Percentiles rank a stretch among this genome's conserved stretches.
Evolutionary conservation across 768 basidiomycete species (phyloP).

Genomic region (Kwoniella sp.): DNA sequence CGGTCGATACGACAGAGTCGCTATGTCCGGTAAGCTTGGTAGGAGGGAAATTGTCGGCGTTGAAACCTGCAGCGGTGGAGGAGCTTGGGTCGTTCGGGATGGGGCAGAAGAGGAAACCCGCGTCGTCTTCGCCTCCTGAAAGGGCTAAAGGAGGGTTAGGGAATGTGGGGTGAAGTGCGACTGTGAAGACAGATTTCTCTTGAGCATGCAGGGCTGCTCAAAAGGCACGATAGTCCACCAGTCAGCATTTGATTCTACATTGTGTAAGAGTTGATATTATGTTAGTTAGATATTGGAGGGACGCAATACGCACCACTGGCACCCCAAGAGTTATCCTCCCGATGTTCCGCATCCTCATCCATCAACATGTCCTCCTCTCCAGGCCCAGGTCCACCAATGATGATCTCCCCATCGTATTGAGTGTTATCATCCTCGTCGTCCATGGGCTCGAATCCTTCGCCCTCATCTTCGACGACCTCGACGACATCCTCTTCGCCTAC

Average conservation of each 20-base stretch:
- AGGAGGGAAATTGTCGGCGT: slow-evolving; percentile 44
- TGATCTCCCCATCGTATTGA: slow-evolving; percentile 44
- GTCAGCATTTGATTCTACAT: too few species aligned
- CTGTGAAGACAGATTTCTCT: slow-evolving; percentile 73
- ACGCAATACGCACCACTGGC: slow-evolving; percentile 24
- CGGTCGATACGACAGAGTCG: slow-evolving; percentile 79
- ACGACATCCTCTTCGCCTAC: slow-evolving; percentile 41
- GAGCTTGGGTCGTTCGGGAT: slow-evolving; percentile 33
- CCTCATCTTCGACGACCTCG: slow-evolving; percentile 42
- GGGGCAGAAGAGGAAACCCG: slow-evolving; percentile 74
- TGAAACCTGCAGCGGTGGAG: slow-evolving; percentile 31
- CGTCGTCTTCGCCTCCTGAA: slow-evolving; percentile 93
- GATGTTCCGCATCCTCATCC: slow-evolving; percentile 13
- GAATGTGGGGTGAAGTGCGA: slow-evolving; percentile 76
- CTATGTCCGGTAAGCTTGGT: slow-evolving; percentile 82
- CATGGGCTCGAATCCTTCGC: slow-evolving; percentile 37
- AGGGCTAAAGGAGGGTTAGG: slow-evolving; percentile 71
- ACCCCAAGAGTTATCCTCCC: slow-evolving; percentile 44
- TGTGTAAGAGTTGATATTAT: too few species aligned
- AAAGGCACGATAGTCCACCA: too few species aligned
- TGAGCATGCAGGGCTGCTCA: slow-evolving; percentile 61
- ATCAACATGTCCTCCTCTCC: slow-evolving; percentile 31
- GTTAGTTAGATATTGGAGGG: background rate
- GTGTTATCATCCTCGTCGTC: slow-evolving; percentile 40
- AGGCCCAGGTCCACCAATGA: slow-evolving; percentile 41